phyloP scores from a whole-genome alignment of 495 filamentous ascomycete genomes.

The Talaromyces trachyspermus region DNA sequence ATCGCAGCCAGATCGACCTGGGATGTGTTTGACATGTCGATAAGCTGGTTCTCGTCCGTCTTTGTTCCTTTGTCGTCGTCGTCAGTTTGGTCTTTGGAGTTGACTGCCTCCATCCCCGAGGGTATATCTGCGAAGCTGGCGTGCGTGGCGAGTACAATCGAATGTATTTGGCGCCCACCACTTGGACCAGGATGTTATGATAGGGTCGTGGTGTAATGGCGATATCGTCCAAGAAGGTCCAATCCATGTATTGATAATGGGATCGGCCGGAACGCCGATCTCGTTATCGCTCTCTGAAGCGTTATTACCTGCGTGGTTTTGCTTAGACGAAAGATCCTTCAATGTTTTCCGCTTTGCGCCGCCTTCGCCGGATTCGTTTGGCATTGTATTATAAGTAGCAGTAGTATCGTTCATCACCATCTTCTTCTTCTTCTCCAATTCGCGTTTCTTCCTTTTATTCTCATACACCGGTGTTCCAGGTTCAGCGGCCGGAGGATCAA shows the following conservation, averaged over 20 bases:
- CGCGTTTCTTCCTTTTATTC: conserved; percentile 36
- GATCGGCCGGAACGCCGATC: conserved; percentile 20
- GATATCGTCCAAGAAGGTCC: conserved; percentile 84
- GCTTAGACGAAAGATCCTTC: conserved; percentile 1
- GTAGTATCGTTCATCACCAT: neutral
- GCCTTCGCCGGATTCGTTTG: neutral
- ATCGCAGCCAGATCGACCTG: conserved; percentile 58
- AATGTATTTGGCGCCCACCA: conserved; percentile 87
- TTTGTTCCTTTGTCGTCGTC: conserved; percentile 11
- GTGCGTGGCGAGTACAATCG: conserved; percentile 70
- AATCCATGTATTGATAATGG: conserved; percentile 80
- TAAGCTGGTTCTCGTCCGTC: conserved; percentile 24
- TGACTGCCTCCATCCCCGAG: conserved; percentile 60
- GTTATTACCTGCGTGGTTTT: conserved; percentile 9
- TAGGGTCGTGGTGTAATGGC: conserved; percentile 91
- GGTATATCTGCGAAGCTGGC: conserved; percentile 50
- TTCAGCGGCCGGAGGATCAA: conserved; percentile 41
- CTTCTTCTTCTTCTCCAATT: conserved; percentile 23
- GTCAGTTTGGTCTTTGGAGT: conserved; percentile 7
- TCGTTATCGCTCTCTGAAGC: conserved; percentile 8
- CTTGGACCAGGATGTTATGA: conserved; percentile 85
- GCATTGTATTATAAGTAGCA: too few species aligned
- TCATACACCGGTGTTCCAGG: conserved; percentile 42
- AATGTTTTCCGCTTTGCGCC: neutral
- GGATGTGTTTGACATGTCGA: conserved; percentile 93